Percentiles rank a stretch among this genome's conserved stretches.
These are phyloP conservation scores for Wickerhamomyces subpelliculosus DNA, from an alignment of 805 yeast species.

Conservation along the genomic window DNA sequence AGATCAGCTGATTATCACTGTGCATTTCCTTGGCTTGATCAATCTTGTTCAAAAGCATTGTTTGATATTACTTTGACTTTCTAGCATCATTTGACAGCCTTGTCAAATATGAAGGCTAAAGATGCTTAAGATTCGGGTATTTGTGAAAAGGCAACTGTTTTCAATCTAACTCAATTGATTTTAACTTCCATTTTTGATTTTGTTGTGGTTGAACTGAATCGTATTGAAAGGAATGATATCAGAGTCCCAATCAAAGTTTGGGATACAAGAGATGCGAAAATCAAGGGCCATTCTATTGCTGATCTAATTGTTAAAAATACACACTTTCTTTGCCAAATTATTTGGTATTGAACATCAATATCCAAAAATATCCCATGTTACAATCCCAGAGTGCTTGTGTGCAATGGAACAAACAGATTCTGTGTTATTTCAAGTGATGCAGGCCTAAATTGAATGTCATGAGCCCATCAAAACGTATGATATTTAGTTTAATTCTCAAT, in stretches of 20 bases:
- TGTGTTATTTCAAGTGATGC: constrained; percentile 73
- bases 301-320: constrained; percentile 69
- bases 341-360: constrained; percentile 73
- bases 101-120: constrained; percentile 65
- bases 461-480: no score
- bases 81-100: constrained; percentile 45
- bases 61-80: constrained; percentile 60
- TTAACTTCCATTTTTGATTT: constrained; percentile 83
- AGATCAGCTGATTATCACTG: constrained; percentile 83
- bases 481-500: no score
- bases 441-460: no score
- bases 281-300: constrained; percentile 66
- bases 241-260: constrained; percentile 74
- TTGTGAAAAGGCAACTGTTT: constrained; percentile 45
- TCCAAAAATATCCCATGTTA: constrained; percentile 78
- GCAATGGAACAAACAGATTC: constrained; percentile 90
- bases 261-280: constrained; percentile 71
- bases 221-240: constrained; percentile 59
- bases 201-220: constrained; percentile 72
- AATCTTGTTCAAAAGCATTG: constrained; percentile 72
- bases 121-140: constrained; percentile 35
- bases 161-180: constrained; percentile 77
- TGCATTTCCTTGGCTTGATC: constrained; percentile 84
- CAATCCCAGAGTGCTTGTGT: constrained; percentile 78
- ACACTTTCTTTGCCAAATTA: constrained; percentile 63